Percentiles rank a stretch among this genome's conserved stretches.
Conservation (phyloP, 2,329 filamentous ascomycete species). For the Aspergillus tubingensis region DNA sequence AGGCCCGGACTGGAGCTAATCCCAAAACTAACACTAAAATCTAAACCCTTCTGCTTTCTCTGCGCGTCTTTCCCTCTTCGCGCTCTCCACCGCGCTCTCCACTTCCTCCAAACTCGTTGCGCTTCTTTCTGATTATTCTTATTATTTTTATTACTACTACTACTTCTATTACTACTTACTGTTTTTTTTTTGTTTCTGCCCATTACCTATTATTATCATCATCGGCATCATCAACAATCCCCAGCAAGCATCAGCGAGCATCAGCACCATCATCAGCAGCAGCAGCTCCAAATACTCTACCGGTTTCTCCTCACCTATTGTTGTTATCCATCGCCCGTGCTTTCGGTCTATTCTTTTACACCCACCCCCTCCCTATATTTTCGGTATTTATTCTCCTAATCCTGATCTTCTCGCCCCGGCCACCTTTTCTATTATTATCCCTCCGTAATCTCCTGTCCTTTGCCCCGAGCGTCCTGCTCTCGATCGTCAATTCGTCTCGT, state of each 20-base stretch:
- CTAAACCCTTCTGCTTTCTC: conserved; percentile 7
- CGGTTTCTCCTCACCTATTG: not conserved
- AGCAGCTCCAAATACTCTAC: not conserved
- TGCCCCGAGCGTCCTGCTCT: conserved; percentile 3
- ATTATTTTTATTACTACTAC: too few species aligned
- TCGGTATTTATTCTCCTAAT: not conserved
- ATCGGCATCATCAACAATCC: not conserved
- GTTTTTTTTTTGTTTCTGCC: not conserved
- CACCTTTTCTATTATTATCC: conserved; percentile 2
- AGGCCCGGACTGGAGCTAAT: not conserved
- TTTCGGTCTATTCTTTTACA: not conserved
- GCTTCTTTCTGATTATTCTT: not conserved
- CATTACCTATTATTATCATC: conserved; percentile 3
- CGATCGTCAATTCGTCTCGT: conserved; percentile 1
- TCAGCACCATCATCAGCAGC: not conserved
- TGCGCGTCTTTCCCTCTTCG: conserved; percentile 7
- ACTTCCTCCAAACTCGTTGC: conserved; percentile 7
- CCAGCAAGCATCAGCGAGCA: not conserved
- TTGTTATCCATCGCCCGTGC: not conserved
- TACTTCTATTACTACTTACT: too few species aligned
- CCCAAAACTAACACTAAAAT: conserved; percentile 12
- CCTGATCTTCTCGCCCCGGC: not conserved
- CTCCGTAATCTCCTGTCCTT: not conserved
- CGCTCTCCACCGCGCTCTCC: conserved; percentile 1
- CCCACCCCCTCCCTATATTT: conserved; percentile 3